A percentile compares a stretch with the other conserved stretches of the same genome.
Evolutionary conservation across 352 stramenopile genomes (phyloP).

Genomic region (Lagenidium giganteum): DNA sequence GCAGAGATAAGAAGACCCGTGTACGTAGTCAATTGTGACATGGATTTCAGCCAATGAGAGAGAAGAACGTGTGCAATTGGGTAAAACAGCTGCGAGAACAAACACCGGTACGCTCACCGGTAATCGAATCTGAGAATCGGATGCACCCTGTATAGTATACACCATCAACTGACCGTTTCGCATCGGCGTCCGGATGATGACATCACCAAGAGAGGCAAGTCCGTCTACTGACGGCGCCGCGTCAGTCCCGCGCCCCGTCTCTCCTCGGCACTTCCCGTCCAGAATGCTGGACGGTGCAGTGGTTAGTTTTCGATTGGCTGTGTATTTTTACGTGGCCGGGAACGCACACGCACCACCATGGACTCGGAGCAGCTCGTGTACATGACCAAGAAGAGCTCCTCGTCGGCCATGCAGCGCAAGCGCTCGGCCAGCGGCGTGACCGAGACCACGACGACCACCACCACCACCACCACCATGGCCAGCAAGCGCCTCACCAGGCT

Average conservation of each 20-base stretch:
- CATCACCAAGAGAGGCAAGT: slow-evolving; percentile 7
- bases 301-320: not conserved
- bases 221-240: not conserved
- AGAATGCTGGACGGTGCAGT: not conserved
- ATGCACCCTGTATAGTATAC: slow-evolving; percentile 12
- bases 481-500: slow-evolving; percentile 20
- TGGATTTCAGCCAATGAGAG: slow-evolving; percentile 4
- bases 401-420: slow-evolving; percentile 1
- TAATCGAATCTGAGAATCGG: too few species aligned
- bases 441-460: slow-evolving; percentile 3
- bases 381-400: slow-evolving; percentile 15
- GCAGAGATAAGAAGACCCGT: too few species aligned
- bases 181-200: not conserved
- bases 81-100: too few species aligned
- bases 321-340: not conserved
- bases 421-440: not conserved
- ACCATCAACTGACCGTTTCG: not conserved
- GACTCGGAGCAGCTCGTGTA: slow-evolving; percentile 24
- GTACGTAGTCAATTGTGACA: too few species aligned
- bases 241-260: slow-evolving; percentile 13
- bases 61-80: too few species aligned
- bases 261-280: not conserved
- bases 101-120: too few species aligned
- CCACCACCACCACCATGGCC: slow-evolving; percentile 5
- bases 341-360: slow-evolving; percentile 2